Base-by-base conservation (phyloP, 805 yeast genomes). In the Saccharomyces jurei region DNA sequence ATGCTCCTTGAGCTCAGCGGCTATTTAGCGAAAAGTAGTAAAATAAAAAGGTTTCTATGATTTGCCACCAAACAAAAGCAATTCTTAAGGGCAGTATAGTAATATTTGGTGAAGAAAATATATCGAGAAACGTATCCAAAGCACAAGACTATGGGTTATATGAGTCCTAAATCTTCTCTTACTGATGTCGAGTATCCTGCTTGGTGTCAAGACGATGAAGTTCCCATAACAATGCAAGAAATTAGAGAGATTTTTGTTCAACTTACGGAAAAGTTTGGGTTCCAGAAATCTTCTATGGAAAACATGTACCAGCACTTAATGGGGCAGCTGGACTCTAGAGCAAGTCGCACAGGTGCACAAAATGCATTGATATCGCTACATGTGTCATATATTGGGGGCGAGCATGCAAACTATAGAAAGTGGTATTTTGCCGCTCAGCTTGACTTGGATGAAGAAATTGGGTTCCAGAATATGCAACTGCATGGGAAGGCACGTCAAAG, bases 331-430 rank as follows among this genome's bases (percentile, higher is more conserved):
- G 97, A 92, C 63, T 91, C 97, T 6, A 80, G 97, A 56, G 80
- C 96, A 0, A 81, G 95, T 56, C 79, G 98, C 57, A 81, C 85
- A 78, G 70, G 83, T 1, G 87, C 96, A 3, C 69, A 74, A 36
- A 78, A 73, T 54, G 97, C 97, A 0, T 73, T 92, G 54, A 65
- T 83, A 1, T 81, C 92, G 0, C 71, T 92, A 32, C 98, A 92
- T 71, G 84, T 89, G 1, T 96, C 91, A 58, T 92, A 92, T 70
- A 89, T 92, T 57, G 97, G 97, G 0, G 97, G 98, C 17, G 88
- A 84, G 50, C 76, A 83, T 56, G 81, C 97, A 3, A 92, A 92
- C 71, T 92, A 84, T 71, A 81, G 85, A 64, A 89, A 87, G 70
- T 92, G 98, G 98, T 89, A 83, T 68, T 87, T 91, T 71, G 89